Evolutionary conservation across 208 protist species (phyloP), one percentile per base, ranked within the genome.

Genomic region (Herpetomonas samuelpessoai): DNA sequence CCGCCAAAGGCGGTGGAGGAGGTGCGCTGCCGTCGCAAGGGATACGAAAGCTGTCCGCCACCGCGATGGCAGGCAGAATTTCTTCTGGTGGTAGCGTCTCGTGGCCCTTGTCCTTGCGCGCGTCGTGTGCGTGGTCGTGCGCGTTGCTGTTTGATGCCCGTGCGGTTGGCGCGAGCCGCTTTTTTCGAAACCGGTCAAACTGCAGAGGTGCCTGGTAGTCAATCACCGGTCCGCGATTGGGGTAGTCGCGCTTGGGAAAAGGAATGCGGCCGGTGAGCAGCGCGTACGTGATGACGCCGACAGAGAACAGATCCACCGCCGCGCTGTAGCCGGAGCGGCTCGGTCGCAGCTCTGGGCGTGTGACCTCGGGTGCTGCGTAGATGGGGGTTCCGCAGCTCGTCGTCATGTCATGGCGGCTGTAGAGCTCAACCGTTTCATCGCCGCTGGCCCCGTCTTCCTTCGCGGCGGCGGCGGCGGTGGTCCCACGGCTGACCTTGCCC

Each of bases 341-440:
- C 10, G 65, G 60, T 2, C 76, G 72, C 24, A 83, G 66, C 31
- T 48, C 9, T 26, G 64, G 62, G 14, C 69, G 48, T 21, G 57
- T 48, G 12, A 91, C 71, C 65, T 91, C 84, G 16, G 84, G 84
- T 2, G 84, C 84, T 21, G 71, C 74, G 72, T 91, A 91, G 44
- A 79, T 71, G 22, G 84, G 81, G 9, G 84, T 88, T 21, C 84
- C 84, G 65, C 84, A 91, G 60, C 62, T 77, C 19, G 83, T 91
- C 22, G 44, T 76, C 57, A 86, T 72, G 45, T 79, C 62, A 58
- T 83, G 53, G 16, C 63, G 57, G n/a, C 54, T 39, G 65, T 79
- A 79, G 48, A 79, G 47, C 45, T 80, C 68, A 1, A 60, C 39
- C 51, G 51, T 31, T n/a, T 45, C 54, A 2, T 51, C 38, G 3